These are phyloP conservation scores for Polyplosphaeria fusca DNA, from an alignment of 495 filamentous ascomycete genomes.

Conservation along the genomic window DNA sequence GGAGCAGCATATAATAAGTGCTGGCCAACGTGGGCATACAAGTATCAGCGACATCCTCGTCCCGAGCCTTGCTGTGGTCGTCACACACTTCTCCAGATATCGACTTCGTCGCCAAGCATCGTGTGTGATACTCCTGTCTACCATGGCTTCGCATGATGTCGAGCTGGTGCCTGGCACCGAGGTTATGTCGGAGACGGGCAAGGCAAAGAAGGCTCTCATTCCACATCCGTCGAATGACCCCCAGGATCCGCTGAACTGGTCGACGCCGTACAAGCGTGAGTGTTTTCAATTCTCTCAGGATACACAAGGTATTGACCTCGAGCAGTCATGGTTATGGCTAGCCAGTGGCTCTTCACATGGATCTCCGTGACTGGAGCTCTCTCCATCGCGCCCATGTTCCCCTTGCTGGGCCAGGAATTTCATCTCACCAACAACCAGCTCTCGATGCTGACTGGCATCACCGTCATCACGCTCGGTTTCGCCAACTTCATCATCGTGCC, in stretches of 20 bases:
- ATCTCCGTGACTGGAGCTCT: conserved; percentile 56
- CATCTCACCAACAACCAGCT: conserved; percentile 49
- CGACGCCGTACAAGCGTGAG: conserved; percentile 53
- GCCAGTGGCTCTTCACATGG: conserved; percentile 48
- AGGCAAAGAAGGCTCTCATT: conserved; percentile 55
- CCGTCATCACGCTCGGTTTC: conserved; percentile 62
- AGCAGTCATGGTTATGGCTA: conserved; percentile 49
- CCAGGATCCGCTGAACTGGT: conserved; percentile 65
- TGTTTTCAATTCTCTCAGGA: conserved; percentile 52
- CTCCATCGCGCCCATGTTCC: conserved; percentile 50
- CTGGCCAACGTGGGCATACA: background rate
- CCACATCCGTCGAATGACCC: conserved; percentile 61
- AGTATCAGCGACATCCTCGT: background rate
- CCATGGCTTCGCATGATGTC: conserved; percentile 31
- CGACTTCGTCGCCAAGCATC: background rate
- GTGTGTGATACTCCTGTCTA: background rate
- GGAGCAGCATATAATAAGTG: background rate
- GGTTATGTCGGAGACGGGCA: conserved; percentile 52
- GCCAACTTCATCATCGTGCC: conserved; percentile 59
- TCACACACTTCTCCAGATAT: background rate
- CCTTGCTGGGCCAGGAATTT: conserved; percentile 55
- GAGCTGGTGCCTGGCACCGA: conserved; percentile 61
- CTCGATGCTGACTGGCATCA: conserved; percentile 57
- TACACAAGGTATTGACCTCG: conserved; percentile 57
- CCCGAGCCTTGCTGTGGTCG: background rate